Evolutionary conservation across 192 early-diverging fungal species (phyloP), one percentile per base, ranked within the genome.

Genomic region (Entomortierella parvispora): DNA sequence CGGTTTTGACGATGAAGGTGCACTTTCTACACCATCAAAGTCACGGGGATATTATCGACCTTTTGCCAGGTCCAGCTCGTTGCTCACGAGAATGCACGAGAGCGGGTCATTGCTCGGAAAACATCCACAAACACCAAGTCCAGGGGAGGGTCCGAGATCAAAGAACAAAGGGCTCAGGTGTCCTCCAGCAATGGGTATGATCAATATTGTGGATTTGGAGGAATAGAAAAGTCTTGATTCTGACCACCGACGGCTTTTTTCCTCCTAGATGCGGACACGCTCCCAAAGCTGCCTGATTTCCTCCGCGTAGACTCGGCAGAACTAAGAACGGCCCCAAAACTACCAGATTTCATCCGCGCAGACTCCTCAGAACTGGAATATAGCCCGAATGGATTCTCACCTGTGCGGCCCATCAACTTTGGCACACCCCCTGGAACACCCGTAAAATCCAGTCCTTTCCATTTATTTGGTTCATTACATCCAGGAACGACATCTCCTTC

Each of bases 61-160:
- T 4, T 47, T 77, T 9, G 14, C 43, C 20, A 20, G 65, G 34
- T 57, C 72, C 3, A 44, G 46, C 9, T 68, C 61, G 6, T 47
- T 72, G 17, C 25, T 72, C n/a, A 23, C 70, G 48, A 51, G 31
- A 40, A 68, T 68, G 65, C 42, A 50, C 20, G 74, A 68, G 37
- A 62, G 49, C 12, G 65, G 60, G 11, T 68, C 74, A 23, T 48
- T 64, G 20, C 66, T 77, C 10, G 74, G 74, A n/a, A 77, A 77
- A 49, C 74, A 77, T 18, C 74, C 65, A 40, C 65, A 77, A 44
- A 58, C 74, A 46, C 74, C 65, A 4, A 77, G 65, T 40, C 74
- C 65, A 22, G 54, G 54, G 6, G 65, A 77, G 14, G 74, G 62
- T 20, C 57, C 43, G 3, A 55, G 62, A 14, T 20, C 43, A 40